Conservation (phyloP, 306 rosid species). For the Arachis stenosperma region DNA sequence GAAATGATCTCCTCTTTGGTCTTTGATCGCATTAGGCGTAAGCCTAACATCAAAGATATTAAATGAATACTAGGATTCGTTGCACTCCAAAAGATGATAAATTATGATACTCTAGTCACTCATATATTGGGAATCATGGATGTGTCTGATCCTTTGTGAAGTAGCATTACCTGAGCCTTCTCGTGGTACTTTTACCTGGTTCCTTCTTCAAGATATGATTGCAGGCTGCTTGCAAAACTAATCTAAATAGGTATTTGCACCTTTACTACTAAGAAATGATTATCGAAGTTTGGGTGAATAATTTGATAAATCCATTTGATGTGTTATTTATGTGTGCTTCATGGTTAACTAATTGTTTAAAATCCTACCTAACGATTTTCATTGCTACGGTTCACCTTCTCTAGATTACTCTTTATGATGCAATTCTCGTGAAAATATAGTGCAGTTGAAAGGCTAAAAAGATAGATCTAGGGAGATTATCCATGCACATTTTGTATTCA, state of each 20-base stretch:
- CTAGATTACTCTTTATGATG: not conserved
- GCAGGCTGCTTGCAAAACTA: not conserved
- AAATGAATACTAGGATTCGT: not conserved
- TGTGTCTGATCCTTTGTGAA: not conserved
- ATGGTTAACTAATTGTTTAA: not conserved
- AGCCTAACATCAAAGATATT: not conserved
- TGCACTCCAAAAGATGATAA: not conserved
- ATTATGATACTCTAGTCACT: not conserved
- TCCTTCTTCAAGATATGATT: not conserved
- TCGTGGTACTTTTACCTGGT: not conserved
- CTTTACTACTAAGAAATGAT: not conserved
- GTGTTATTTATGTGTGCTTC: not conserved
- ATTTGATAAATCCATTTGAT: not conserved
- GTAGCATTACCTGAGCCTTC: not conserved
- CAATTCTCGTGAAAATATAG: slow-evolving; percentile 1
- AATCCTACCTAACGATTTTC: not conserved
- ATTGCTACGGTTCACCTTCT: not conserved
- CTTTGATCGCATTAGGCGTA: not conserved
- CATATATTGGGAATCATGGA: not conserved
- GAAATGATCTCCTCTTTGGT: not conserved
- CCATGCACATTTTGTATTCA: not conserved
- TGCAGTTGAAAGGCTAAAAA: slow-evolving; percentile 1
- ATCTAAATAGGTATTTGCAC: not conserved
- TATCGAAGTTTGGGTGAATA: not conserved
- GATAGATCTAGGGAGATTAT: no score